These are phyloP conservation scores for Blastobotrys buckinghamii DNA, from an alignment of 1,139 yeast genomes.

Conservation along the genomic window DNA sequence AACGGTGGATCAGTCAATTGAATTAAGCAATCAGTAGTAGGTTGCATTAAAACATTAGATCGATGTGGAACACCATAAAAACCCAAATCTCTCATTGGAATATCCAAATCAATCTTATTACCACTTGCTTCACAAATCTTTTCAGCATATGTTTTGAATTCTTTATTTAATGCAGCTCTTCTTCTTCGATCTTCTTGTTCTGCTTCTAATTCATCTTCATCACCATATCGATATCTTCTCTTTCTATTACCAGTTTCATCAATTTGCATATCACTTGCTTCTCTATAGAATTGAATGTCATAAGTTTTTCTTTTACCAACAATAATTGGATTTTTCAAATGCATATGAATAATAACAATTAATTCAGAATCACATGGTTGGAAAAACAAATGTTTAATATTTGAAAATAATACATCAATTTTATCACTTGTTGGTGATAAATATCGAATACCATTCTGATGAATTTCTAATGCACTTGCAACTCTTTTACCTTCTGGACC, in stretches of 20 bases:
- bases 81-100: slow-evolving; percentile 94
- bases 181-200: slow-evolving; percentile 97
- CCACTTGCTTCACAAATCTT: slow-evolving; percentile 77
- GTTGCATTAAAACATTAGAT: slow-evolving; percentile 92
- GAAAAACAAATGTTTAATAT: slow-evolving; percentile 88
- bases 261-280: slow-evolving; percentile 92
- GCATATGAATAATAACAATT: slow-evolving; percentile 87
- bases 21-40: slow-evolving; percentile 93
- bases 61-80: slow-evolving; percentile 97
- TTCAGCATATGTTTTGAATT: slow-evolving; percentile 85
- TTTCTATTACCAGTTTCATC: slow-evolving; percentile 97
- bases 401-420: slow-evolving; percentile 82
- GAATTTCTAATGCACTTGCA: slow-evolving; percentile 87
- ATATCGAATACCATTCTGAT: slow-evolving; percentile 93
- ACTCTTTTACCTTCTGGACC: slow-evolving; percentile 94
- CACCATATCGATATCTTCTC: slow-evolving; percentile 88
- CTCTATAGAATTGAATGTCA: slow-evolving; percentile 94
- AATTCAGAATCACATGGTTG: slow-evolving; percentile 96
- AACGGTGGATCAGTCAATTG: slow-evolving; percentile 95
- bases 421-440: slow-evolving; percentile 57
- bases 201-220: slow-evolving; percentile 96
- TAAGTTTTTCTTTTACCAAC: slow-evolving; percentile 94
- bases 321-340: slow-evolving; percentile 86
- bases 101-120: slow-evolving; percentile 78
- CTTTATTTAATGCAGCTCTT: slow-evolving; percentile 85